Evolutionary conservation across 352 stramenopile genomes (phyloP).

Genomic region (Phytopythium mirpurense): DNA sequence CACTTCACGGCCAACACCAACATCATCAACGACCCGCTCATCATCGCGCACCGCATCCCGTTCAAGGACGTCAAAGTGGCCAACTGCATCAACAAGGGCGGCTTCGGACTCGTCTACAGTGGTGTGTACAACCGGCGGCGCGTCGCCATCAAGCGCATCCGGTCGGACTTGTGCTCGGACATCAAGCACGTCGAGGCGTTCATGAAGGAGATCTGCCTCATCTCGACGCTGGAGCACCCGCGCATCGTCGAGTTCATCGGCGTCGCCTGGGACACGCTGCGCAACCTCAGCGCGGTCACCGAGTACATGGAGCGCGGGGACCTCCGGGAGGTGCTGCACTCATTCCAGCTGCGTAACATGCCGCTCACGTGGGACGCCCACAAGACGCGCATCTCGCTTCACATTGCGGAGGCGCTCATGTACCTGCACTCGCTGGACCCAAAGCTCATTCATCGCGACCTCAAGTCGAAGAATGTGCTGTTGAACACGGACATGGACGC

Average conservation of each 20-base stretch:
- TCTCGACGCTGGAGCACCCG: constrained; percentile 49
- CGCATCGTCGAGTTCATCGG: constrained; percentile 68
- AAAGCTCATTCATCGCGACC: constrained; percentile 45
- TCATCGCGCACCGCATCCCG: constrained; percentile 52
- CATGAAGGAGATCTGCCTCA: constrained; percentile 62
- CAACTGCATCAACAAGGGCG: constrained; percentile 57
- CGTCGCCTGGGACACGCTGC: constrained; percentile 54
- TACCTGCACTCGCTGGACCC: constrained; percentile 68
- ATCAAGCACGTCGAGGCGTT: constrained; percentile 58
- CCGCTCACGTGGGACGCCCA: constrained; percentile 39
- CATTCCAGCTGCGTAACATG: constrained; percentile 37
- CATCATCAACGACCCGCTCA: constrained; percentile 57
- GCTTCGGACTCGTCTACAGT: constrained; percentile 58
- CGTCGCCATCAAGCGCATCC: constrained; percentile 67
- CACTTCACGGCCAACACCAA: constrained; percentile 45
- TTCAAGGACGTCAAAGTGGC: constrained; percentile 56
- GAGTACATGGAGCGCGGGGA: constrained; percentile 76
- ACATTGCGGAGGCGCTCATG: constrained; percentile 53
- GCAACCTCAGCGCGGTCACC: constrained; percentile 49
- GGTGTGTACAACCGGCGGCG: constrained; percentile 52
- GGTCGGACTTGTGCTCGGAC: constrained; percentile 36
- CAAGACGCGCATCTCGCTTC: constrained; percentile 46
- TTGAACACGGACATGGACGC: constrained; percentile 43
- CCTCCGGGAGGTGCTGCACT: constrained; percentile 49
- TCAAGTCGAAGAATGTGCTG: constrained; percentile 40